phyloP scores from a whole-genome alignment of 768 basidiomycete species.

The Kwoniella bestiolae region DNA sequence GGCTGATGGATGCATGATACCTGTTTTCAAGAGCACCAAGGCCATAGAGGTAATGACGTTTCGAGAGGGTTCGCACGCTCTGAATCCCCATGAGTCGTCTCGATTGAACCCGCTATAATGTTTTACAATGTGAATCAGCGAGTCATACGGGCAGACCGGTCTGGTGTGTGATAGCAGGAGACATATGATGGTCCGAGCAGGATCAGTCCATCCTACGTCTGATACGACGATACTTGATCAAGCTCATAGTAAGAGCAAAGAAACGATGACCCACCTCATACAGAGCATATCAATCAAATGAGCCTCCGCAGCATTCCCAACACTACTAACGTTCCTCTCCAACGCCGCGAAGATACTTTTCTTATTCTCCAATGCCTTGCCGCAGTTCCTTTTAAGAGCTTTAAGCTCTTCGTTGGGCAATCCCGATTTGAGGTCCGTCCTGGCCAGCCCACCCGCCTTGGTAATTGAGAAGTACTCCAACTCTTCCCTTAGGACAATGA shows the following conservation, averaged over 20 bases:
- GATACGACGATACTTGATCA: too few relatives aligned
- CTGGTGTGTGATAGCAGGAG: too few relatives aligned
- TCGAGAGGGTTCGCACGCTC: slow-evolving; percentile 90
- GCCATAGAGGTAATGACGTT: slow-evolving; percentile 99
- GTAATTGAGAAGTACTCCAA: slow-evolving; percentile 98
- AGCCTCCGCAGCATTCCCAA: slow-evolving; percentile 98
- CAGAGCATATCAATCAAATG: slow-evolving; percentile 99
- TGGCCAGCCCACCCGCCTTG: slow-evolving; percentile 32
- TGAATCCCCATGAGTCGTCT: slow-evolving; percentile 97
- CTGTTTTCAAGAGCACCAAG: slow-evolving; percentile 94
- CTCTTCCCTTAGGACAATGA: slow-evolving; percentile 97
- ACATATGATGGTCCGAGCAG: too few relatives aligned
- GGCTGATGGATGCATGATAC: slow-evolving; percentile 70
- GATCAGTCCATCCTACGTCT: too few relatives aligned
- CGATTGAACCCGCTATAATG: slow-evolving; percentile 88
- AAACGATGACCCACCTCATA: slow-evolving; percentile 74
- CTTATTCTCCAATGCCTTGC: slow-evolving; percentile 83
- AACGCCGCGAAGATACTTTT: slow-evolving; percentile 94
- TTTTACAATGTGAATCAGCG: too few relatives aligned
- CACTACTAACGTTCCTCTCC: slow-evolving; percentile 98
- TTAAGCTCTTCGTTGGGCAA: slow-evolving; percentile 70
- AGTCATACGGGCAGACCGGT: too few relatives aligned
- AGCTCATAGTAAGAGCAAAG: too few relatives aligned
- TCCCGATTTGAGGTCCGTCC: slow-evolving; percentile 32
- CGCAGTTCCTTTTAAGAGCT: slow-evolving; percentile 82